Evolutionary conservation across 352 stramenopile genomes (phyloP).

Genomic region (Pythium rhizo-oryzae): DNA sequence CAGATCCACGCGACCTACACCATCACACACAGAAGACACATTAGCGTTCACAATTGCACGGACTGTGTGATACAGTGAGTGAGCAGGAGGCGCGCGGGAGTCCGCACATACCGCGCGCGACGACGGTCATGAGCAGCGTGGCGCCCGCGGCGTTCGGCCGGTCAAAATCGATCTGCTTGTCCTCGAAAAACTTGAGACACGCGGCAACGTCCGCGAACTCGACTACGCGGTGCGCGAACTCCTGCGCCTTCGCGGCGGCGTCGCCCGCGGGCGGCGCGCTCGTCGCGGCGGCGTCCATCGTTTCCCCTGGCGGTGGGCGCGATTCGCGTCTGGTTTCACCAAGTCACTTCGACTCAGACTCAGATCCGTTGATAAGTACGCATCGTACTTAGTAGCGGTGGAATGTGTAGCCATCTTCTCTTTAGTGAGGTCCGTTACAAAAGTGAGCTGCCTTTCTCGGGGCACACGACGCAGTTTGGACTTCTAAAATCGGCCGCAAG

Average conservation of each 20-base stretch:
- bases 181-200: slow-evolving; percentile 62
- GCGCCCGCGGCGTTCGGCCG: slow-evolving; percentile 59
- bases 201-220: slow-evolving; percentile 65
- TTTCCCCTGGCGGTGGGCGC: neutral
- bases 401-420: slow-evolving; percentile 10
- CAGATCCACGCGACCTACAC: slow-evolving; percentile 61
- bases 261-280: neutral
- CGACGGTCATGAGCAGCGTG: slow-evolving; percentile 83
- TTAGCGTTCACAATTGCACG: too few relatives aligned
- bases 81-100: too few relatives aligned
- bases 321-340: neutral
- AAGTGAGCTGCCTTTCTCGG: neutral
- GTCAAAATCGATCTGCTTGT: slow-evolving; percentile 67
- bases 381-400: slow-evolving; percentile 8
- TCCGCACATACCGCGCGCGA: slow-evolving; percentile 54
- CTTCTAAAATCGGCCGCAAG: neutral
- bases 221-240: slow-evolving; percentile 76
- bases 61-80: too few relatives aligned
- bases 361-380: slow-evolving; percentile 4
- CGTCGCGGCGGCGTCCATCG: slow-evolving; percentile 7
- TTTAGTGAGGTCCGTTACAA: slow-evolving; percentile 11
- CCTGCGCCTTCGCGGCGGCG: slow-evolving; percentile 43
- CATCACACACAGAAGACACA: neutral
- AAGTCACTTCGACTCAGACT: slow-evolving; percentile 11
- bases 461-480: neutral